phyloP scores from a whole-genome alignment of 805 yeast genomes.

The Diddensiella caesifluorescens region DNA sequence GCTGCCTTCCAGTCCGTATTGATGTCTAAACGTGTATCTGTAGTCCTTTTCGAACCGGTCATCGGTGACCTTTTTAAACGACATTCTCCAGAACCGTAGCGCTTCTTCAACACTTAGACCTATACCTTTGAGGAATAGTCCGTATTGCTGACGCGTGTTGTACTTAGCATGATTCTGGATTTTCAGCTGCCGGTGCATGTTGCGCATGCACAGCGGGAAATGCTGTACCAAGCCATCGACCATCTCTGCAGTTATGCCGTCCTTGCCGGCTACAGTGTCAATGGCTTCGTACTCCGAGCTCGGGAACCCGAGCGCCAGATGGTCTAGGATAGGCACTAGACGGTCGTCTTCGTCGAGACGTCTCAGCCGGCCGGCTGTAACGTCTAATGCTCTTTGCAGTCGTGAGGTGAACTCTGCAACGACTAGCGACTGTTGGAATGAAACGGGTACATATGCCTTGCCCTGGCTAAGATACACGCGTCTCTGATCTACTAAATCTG shows the following conservation, averaged over 20 bases:
- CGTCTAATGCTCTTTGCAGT: constrained; percentile 48
- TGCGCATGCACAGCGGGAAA: constrained; percentile 77
- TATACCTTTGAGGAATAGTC: constrained; percentile 80
- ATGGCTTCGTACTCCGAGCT: constrained; percentile 32
- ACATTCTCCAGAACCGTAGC: constrained; percentile 71
- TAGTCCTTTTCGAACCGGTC: constrained; percentile 86
- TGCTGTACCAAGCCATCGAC: constrained; percentile 55
- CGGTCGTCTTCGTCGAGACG: constrained; percentile 89
- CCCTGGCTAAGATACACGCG: constrained; percentile 65
- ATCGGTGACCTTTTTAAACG: constrained; percentile 54
- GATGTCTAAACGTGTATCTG: constrained; percentile 80
- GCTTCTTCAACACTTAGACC: constrained; percentile 89
- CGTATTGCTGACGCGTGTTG: constrained; percentile 78
- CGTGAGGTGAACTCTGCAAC: constrained; percentile 58
- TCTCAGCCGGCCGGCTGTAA: constrained; percentile 74
- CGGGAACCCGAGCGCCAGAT: constrained; percentile 68
- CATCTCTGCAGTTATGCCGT: constrained; percentile 52
- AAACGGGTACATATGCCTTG: constrained; percentile 76
- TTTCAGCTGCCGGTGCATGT: constrained; percentile 57
- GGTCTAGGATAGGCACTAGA: constrained; percentile 73
- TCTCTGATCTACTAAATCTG: constrained; percentile 70
- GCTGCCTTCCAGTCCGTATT: constrained; percentile 88
- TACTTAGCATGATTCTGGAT: constrained; percentile 70
- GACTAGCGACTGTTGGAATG: constrained; percentile 67
- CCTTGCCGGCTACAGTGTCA: constrained; percentile 33